Percentiles rank a stretch among this genome's conserved stretches.
Conservation (phyloP, 177 flowering plant species). For the Vitis hybrid region DNA sequence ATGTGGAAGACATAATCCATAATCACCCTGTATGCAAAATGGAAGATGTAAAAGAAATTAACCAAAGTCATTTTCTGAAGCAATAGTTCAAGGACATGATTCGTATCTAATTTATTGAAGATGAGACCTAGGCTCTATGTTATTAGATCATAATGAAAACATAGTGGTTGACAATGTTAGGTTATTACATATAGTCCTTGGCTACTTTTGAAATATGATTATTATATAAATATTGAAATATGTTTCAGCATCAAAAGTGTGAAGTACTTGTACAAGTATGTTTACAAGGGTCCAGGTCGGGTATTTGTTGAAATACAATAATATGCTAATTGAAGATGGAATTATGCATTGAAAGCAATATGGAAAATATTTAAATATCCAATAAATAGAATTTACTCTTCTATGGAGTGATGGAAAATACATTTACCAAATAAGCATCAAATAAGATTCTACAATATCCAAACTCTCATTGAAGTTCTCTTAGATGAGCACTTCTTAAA, state of each 20-base stretch:
- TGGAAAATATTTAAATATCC: constrained; percentile 3
- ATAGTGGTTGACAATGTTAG: constrained; percentile 8
- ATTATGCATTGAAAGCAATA: neutral
- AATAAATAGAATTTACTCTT: constrained; percentile 1
- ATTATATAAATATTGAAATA: constrained; percentile 14
- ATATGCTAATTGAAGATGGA: constrained; percentile 2
- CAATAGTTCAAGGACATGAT: constrained; percentile 6
- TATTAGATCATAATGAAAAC: neutral
- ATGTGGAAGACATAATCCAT: too few relatives aligned
- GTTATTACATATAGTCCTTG: constrained; percentile 13
- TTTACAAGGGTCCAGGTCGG: constrained; percentile 13
- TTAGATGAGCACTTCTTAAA: neutral
- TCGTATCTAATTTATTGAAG: constrained; percentile 16
- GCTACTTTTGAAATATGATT: constrained; percentile 12
- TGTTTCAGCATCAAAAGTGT: constrained; percentile 6
- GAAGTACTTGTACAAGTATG: constrained; percentile 24
- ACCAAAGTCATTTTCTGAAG: constrained; percentile 9
- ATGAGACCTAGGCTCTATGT: neutral
- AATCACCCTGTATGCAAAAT: neutral
- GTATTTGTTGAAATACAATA: constrained; percentile 2
- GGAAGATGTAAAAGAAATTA: constrained; percentile 8
- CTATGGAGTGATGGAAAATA: neutral
- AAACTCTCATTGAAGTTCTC: neutral
- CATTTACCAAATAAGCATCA: constrained; percentile 2
- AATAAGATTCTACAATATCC: neutral